These are phyloP conservation scores for Fistulifera solaris DNA, from an alignment of 108 stramenopile species.

Conservation along the genomic window DNA sequence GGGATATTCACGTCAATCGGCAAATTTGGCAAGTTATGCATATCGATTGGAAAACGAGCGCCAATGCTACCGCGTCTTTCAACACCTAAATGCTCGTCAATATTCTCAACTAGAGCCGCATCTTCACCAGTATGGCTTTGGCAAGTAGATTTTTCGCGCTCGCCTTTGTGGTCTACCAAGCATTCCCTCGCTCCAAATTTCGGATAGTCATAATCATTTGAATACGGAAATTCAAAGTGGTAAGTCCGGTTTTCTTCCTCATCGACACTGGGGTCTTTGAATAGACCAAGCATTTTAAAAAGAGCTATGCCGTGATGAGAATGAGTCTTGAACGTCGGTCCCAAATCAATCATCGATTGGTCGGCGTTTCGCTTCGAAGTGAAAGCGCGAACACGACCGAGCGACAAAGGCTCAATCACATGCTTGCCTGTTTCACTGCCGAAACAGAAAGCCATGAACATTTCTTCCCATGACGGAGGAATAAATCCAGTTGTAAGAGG, in stretches of 20 bases:
- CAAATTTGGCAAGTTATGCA: background rate
- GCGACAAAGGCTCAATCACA: constrained; percentile 31
- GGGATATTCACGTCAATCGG: background rate
- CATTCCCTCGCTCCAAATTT: constrained; percentile 35
- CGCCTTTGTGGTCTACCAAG: constrained; percentile 9
- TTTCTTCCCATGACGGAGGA: constrained; percentile 47
- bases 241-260: constrained; percentile 13
- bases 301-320: constrained; percentile 6
- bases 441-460: constrained; percentile 22
- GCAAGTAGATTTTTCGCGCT: background rate
- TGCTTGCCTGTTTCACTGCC: constrained; percentile 12
- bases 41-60: background rate
- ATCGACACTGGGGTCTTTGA: constrained; percentile 5
- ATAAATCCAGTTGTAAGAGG: constrained; percentile 32
- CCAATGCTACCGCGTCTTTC: constrained; percentile 5
- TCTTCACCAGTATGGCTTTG: background rate
- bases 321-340: constrained; percentile 4
- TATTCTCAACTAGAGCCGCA: background rate
- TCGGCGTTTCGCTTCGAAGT: background rate
- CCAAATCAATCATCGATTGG: constrained; percentile 1
- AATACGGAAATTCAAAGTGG: constrained; percentile 59
- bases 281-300: constrained; percentile 20
- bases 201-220: constrained; percentile 33
- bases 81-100: background rate
- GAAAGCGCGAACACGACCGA: constrained; percentile 2